Conservation (phyloP, 805 yeast genomes). For the Scheffersomyces amazonensis region DNA sequence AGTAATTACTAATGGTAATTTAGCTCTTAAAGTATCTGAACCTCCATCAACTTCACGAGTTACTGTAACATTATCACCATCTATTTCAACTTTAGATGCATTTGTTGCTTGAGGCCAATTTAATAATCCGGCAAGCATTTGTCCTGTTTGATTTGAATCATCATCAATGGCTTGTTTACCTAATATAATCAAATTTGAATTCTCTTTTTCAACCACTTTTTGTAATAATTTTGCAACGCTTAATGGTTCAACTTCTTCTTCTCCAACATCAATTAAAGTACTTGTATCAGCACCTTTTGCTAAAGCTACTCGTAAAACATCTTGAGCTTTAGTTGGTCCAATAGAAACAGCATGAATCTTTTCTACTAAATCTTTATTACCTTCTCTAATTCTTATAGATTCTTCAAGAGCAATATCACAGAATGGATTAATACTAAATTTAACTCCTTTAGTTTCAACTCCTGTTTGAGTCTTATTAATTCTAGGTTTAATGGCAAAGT, state of each 20-base stretch:
- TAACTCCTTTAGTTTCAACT: conserved; percentile 83
- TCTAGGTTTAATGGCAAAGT: conserved; percentile 89
- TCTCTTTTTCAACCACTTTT: conserved; percentile 65
- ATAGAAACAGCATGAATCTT: conserved; percentile 87
- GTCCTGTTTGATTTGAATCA: conserved; percentile 94
- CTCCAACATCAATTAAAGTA: conserved; percentile 76
- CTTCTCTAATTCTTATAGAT: conserved; percentile 74
- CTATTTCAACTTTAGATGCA: conserved; percentile 77
- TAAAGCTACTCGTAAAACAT: conserved; percentile 80
- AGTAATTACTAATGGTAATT: conserved; percentile 82
- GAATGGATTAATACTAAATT: conserved; percentile 92
- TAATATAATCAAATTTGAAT: conserved; percentile 75
- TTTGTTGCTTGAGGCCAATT: conserved; percentile 97
- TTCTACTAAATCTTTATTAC: conserved; percentile 66
- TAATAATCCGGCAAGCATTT: conserved; percentile 89
- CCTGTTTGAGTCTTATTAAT: conserved; percentile 84
- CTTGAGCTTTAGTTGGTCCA: conserved; percentile 85
- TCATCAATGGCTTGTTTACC: conserved; percentile 98
- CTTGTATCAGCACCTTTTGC: conserved; percentile 94
- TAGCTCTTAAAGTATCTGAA: conserved; percentile 72
- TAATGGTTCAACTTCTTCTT: conserved; percentile 76
- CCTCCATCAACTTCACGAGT: conserved; percentile 97
- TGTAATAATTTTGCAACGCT: conserved; percentile 83
- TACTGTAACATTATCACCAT: conserved; percentile 59
- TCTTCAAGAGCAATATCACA: conserved; percentile 98